Conservation (phyloP, 2,329 filamentous ascomycete species). For the Colletotrichum lini region DNA sequence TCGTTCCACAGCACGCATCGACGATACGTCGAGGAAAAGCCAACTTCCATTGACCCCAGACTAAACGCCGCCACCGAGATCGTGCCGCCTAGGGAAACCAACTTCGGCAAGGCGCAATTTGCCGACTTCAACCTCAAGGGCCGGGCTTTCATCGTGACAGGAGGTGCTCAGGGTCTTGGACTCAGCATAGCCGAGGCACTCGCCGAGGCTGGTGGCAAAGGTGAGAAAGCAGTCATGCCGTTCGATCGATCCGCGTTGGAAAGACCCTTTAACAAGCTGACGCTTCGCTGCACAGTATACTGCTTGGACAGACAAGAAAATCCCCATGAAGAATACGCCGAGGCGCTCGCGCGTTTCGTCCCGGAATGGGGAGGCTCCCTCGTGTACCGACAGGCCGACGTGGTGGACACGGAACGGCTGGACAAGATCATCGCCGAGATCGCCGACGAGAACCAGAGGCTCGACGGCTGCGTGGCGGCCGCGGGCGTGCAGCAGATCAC, state of each 20-base stretch:
- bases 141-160: conserved; percentile 79
- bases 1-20: conserved; percentile 16
- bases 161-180: conserved; percentile 80
- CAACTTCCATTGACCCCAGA: conserved; percentile 46
- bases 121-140: conserved; percentile 80
- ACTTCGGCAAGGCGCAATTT: conserved; percentile 57
- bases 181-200: conserved; percentile 81
- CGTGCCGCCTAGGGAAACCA: conserved; percentile 43
- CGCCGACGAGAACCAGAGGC: conserved; percentile 70
- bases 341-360: conserved; percentile 73
- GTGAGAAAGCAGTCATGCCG: conserved; percentile 52
- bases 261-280: background rate
- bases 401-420: conserved; percentile 72
- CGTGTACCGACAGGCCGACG: conserved; percentile 77
- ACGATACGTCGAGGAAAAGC: conserved; percentile 27
- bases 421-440: conserved; percentile 72
- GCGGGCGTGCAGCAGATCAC: conserved; percentile 79
- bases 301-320: conserved; percentile 67
- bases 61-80: conserved; percentile 47
- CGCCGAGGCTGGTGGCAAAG: conserved; percentile 80
- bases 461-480: conserved; percentile 79
- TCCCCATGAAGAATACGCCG: conserved; percentile 70
- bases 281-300: conserved; percentile 60
- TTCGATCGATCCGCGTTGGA: background rate
- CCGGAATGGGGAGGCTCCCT: conserved; percentile 74